These are phyloP conservation scores for Marsdenia floribunda DNA, from an alignment of 257 asterid species.

Conservation along the genomic window DNA sequence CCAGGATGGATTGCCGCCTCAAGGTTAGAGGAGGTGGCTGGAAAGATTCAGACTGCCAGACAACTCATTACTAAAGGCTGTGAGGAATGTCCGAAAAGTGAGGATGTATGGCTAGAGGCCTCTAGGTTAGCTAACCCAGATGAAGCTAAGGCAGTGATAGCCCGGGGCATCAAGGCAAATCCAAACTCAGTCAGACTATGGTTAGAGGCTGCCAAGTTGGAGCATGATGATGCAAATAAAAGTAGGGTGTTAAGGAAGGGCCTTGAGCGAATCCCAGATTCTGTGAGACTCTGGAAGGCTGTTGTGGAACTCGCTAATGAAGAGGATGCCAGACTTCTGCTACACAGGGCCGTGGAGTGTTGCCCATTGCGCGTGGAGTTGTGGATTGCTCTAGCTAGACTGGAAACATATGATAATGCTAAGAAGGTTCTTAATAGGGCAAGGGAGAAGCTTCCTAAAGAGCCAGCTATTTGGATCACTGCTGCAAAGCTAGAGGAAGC, in stretches of 20 bases:
- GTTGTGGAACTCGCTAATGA: slow-evolving; percentile 89
- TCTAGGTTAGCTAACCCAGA: slow-evolving; percentile 66
- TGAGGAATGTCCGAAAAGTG: slow-evolving; percentile 79
- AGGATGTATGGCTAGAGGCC: slow-evolving; percentile 94
- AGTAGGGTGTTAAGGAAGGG: slow-evolving; percentile 79
- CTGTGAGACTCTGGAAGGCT: slow-evolving; percentile 93
- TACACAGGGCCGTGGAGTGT: slow-evolving; percentile 81
- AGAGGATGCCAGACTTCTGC: slow-evolving; percentile 64
- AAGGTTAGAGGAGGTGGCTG: slow-evolving; percentile 94
- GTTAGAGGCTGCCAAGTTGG: slow-evolving; percentile 90
- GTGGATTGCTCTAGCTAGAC: slow-evolving; percentile 89
- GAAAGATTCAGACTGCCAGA: slow-evolving; percentile 69
- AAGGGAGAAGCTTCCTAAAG: slow-evolving; percentile 73
- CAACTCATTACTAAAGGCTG: slow-evolving; percentile 71
- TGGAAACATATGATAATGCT: slow-evolving; percentile 74
- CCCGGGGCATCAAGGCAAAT: slow-evolving; percentile 70
- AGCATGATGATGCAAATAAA: slow-evolving; percentile 60
- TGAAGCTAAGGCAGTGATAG: slow-evolving; percentile 88
- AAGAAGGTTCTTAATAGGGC: slow-evolving; percentile 84
- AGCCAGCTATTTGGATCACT: slow-evolving; percentile 89
- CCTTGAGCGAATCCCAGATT: slow-evolving; percentile 75
- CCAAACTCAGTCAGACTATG: slow-evolving; percentile 87
- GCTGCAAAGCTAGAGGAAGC: slow-evolving; percentile 95
- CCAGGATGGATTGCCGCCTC: slow-evolving; percentile 99
- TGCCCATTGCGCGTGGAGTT: slow-evolving; percentile 48